Evolutionary conservation across 2,329 filamentous ascomycete species (phyloP).

Genomic region (Herpomyces periplanetae): DNA sequence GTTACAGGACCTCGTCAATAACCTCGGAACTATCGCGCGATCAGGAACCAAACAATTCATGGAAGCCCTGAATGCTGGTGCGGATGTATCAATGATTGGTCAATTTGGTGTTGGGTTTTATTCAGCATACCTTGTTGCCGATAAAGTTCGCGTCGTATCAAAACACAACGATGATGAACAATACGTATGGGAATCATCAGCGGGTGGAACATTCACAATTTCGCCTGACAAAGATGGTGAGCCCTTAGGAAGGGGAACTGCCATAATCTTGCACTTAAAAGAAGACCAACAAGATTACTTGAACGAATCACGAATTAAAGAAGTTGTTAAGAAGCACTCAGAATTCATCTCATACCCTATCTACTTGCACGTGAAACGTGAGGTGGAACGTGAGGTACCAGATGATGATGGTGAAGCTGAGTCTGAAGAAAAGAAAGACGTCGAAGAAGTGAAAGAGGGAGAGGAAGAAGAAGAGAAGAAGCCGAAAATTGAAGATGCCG

Average conservation of each 20-base stretch:
- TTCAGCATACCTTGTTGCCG: slow-evolving; percentile 95
- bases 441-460: no score
- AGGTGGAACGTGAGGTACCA: slow-evolving; percentile 92
- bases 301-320: slow-evolving; percentile 96
- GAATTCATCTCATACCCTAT: slow-evolving; percentile 99
- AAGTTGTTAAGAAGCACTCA: slow-evolving; percentile 99
- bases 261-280: slow-evolving; percentile 96
- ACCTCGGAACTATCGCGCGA: slow-evolving; percentile 94
- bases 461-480: slow-evolving; percentile 95
- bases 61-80: slow-evolving; percentile 90
- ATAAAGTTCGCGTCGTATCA: slow-evolving; percentile 72
- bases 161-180: slow-evolving; percentile 99
- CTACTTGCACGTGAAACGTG: slow-evolving; percentile 97
- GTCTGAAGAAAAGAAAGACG: slow-evolving; percentile 25
- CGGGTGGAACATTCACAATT: slow-evolving; percentile 89
- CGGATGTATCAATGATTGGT: slow-evolving; percentile 98
- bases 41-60: slow-evolving; percentile 99
- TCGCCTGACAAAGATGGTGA: slow-evolving; percentile 58
- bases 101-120: slow-evolving; percentile 99
- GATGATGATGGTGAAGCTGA: slow-evolving; percentile 57
- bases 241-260: slow-evolving; percentile 65
- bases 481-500: slow-evolving; percentile 72
- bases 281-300: slow-evolving; percentile 96
- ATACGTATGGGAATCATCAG: slow-evolving; percentile 95
- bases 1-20: slow-evolving; percentile 80